These are phyloP conservation scores for Aspergillus pseudoterreus DNA, from an alignment of 2,329 filamentous ascomycete species.

Conservation along the genomic window DNA sequence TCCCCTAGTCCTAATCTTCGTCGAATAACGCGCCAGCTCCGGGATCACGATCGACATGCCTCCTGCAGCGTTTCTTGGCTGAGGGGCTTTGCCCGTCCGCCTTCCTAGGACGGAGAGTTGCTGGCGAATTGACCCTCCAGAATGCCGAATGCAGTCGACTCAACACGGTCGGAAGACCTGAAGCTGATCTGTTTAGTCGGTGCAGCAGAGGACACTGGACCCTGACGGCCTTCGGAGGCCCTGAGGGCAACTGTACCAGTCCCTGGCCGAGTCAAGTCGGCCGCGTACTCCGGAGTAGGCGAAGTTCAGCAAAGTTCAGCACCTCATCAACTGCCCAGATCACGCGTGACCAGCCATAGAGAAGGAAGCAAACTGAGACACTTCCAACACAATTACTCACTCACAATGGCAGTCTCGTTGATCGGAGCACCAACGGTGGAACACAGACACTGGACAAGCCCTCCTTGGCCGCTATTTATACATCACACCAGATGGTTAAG, in stretches of 20 bases:
- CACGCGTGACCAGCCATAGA: background rate
- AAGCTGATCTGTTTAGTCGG: too few relatives aligned
- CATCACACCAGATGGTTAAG: conserved; percentile 14
- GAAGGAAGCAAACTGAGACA: background rate
- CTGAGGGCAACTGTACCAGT: too few relatives aligned
- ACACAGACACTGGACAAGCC: background rate
- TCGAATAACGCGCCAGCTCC: background rate
- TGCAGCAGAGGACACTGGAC: too few relatives aligned
- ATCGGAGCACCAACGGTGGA: background rate
- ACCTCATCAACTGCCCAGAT: background rate
- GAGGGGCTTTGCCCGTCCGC: background rate
- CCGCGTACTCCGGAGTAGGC: too few relatives aligned
- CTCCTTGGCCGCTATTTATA: conserved; percentile 4
- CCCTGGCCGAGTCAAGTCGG: too few relatives aligned
- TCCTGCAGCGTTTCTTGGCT: background rate
- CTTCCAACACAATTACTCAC: background rate
- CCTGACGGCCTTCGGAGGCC: too few relatives aligned
- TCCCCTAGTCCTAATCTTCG: background rate
- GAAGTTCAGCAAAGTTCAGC: background rate
- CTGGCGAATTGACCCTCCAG: background rate
- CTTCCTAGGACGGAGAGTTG: background rate
- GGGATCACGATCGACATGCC: background rate
- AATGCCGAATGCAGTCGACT: background rate
- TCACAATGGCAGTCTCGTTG: background rate
- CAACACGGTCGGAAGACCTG: background rate